Evolutionary conservation across 495 filamentous ascomycete genomes (phyloP).

Genomic region (Rhizodiscina lignyota): DNA sequence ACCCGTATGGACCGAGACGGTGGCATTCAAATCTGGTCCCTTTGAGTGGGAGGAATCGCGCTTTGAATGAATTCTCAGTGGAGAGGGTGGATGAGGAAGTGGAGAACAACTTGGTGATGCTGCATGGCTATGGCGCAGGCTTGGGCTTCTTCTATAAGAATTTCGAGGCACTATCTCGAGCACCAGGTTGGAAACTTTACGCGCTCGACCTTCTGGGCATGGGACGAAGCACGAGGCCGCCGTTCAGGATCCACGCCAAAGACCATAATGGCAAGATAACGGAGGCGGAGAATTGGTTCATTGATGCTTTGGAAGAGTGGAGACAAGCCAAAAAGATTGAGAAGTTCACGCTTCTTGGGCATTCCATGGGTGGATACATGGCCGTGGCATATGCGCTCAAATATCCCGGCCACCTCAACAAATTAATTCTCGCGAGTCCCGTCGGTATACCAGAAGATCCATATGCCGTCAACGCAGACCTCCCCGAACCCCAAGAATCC

Average conservation of each 20-base stretch:
- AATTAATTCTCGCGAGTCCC: slow-evolving; percentile 84
- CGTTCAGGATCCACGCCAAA: slow-evolving; percentile 70
- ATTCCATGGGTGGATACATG: slow-evolving; percentile 88
- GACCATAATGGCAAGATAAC: slow-evolving; percentile 63
- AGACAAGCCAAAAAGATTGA: slow-evolving; percentile 74
- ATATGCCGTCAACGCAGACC: slow-evolving; percentile 64
- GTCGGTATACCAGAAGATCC: slow-evolving; percentile 94
- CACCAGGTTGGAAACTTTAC: slow-evolving; percentile 74
- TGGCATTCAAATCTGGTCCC: slow-evolving; percentile 78
- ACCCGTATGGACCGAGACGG: slow-evolving; percentile 72
- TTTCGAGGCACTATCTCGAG: slow-evolving; percentile 68
- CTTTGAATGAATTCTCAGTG: slow-evolving; percentile 83
- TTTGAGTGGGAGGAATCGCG: slow-evolving; percentile 69
- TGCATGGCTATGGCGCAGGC: slow-evolving; percentile 93
- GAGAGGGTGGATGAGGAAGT: slow-evolving; percentile 63
- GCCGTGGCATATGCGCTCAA: slow-evolving; percentile 89
- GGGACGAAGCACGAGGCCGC: slow-evolving; percentile 73
- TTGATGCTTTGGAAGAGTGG: slow-evolving; percentile 95
- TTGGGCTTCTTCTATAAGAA: slow-evolving; percentile 97
- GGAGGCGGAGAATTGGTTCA: slow-evolving; percentile 91
- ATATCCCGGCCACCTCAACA: slow-evolving; percentile 85
- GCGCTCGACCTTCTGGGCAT: slow-evolving; percentile 88
- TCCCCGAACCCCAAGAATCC: slow-evolving; percentile 60
- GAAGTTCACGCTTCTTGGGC: slow-evolving; percentile 80
- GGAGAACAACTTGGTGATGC: slow-evolving; percentile 81